Evolutionary conservation across 805 yeast genomes (phyloP), one percentile per base, ranked within the genome.

Genomic region (Scheffersomyces coipomensis): DNA sequence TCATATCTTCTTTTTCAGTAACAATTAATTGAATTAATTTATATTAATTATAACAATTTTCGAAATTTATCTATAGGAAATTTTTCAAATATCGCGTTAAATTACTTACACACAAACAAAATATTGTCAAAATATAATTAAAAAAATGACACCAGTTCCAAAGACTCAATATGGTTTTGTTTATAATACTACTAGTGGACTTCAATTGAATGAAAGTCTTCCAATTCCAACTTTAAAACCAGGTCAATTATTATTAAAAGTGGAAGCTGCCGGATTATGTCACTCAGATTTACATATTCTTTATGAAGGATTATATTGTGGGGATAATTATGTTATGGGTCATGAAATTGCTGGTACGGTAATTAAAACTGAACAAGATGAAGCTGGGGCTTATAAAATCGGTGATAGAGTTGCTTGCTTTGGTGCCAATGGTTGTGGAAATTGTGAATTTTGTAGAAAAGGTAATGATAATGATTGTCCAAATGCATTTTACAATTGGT

Each of bases 231-330:
- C 30, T 21, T 34, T 42, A 9, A 17, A 15, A 12, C 33, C 42
- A 4, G 45, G 45, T n/a, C 39, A 42, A 35, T 4, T 68, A 2
- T 53, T 68, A n/a, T 46, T 68, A 24, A 64, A 66, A 42, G 49
- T 68, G 10, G 69, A 68, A 40, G 71, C 69, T 0, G 71, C 66
- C 3, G 73, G 73, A 5, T 53, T 73, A 38, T 73, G 78, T 43
- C 65, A 60, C 39, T 66, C 73, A 15, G 78, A 73, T 45, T 53
- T 66, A 21, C 73, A 69, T 42, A 55, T 68, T 17, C 19, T 42
- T 18, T 34, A 38, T 19, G 42, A 37, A 22, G 45, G 38, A 7
- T 54, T 68, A 26, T 36, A 35, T 11, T 16, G 46, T 41, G 33
- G 51, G 42, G 43, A 56, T 11, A 46, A 48, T 31, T 64, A 67